Conservation (phyloP, 345 rosid species). For the Gossypium arboreum region DNA sequence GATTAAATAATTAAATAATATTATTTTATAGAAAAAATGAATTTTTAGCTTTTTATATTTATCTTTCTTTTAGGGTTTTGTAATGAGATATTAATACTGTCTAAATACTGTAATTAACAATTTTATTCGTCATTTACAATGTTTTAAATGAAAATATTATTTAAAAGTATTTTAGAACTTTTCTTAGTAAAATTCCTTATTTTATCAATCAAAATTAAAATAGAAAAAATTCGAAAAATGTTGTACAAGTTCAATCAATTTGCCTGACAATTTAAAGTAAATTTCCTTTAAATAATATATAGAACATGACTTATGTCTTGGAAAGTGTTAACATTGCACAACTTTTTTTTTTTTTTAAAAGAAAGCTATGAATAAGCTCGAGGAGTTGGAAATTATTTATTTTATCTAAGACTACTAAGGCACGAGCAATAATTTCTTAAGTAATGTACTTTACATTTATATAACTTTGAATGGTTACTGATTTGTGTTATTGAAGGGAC, state of each 20-base stretch:
- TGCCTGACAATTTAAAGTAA: neutral
- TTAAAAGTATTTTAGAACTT: no score
- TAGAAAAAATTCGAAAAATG: neutral
- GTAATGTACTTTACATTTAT: no score
- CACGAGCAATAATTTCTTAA: neutral
- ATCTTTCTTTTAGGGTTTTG: no score
- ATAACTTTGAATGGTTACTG: no score
- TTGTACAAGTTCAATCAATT: neutral
- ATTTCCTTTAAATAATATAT: neutral
- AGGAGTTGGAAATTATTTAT: neutral
- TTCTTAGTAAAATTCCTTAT: no score
- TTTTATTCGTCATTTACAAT: no score
- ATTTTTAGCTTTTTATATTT: no score
- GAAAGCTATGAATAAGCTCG: neutral
- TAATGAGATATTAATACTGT: no score
- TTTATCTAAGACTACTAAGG: neutral
- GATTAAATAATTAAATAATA: neutral
- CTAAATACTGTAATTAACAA: no score
- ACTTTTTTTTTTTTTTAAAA: no score
- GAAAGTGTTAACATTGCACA: neutral
- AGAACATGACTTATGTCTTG: neutral
- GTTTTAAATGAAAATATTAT: no score
- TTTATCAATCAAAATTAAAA: neutral
- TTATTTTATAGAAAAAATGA: neutral
- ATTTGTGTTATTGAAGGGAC: no score